Evolutionary conservation across 306 rosid species (phyloP).

Genomic region (Sesbania bispinosa): DNA sequence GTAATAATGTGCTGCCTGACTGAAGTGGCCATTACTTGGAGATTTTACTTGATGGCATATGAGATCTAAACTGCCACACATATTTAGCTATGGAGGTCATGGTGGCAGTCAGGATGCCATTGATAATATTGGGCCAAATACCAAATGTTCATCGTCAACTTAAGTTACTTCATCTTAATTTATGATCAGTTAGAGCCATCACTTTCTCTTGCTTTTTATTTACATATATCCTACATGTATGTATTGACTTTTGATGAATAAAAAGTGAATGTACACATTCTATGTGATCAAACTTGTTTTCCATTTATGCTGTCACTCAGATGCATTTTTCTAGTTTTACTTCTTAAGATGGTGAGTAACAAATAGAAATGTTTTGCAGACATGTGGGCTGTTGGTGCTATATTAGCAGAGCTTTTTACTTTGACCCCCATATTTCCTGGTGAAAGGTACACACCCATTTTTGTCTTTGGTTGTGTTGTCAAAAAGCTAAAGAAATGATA

Average conservation of each 20-base stretch:
- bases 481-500: too few relatives aligned
- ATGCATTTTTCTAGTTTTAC: conserved; percentile 23
- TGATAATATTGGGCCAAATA: neutral
- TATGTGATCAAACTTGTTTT: conserved; percentile 22
- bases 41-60: too few relatives aligned
- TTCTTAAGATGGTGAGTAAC: conserved; percentile 34
- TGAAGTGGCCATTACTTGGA: too few relatives aligned
- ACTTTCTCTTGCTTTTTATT: neutral
- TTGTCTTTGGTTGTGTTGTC: conserved; percentile 14
- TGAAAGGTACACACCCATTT: conserved; percentile 56
- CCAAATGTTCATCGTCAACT: neutral
- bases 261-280: neutral
- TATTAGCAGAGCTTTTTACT: conserved; percentile 84
- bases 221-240: neutral
- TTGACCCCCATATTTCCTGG: conserved; percentile 82
- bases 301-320: conserved; percentile 3
- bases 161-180: neutral
- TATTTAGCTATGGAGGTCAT: too few relatives aligned
- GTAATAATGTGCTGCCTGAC: too few relatives aligned
- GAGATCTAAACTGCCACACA: too few relatives aligned
- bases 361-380: conserved; percentile 45
- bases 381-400: conserved; percentile 93
- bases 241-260: neutral
- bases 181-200: conserved; percentile 17
- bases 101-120: neutral